phyloP scores from a whole-genome alignment of 2,329 filamentous ascomycete species.

The Stachybotrys chartarum region DNA sequence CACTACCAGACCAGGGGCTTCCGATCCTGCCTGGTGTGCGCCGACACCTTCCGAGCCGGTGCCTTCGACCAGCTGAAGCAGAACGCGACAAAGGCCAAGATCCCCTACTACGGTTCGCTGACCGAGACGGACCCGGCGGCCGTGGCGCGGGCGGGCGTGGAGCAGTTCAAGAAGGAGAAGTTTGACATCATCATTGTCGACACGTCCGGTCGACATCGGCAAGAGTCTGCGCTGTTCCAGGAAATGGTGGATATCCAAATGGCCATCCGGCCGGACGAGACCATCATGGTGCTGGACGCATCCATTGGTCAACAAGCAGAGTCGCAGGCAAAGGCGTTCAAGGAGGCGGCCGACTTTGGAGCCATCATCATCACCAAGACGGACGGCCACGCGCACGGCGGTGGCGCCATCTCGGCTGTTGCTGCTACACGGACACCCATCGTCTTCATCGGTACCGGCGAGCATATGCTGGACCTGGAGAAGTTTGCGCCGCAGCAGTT shows the following conservation, averaged over 20 bases:
- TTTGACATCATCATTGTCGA: slow-evolving; percentile 99
- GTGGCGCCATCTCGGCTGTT: slow-evolving; percentile 95
- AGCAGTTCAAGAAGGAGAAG: slow-evolving; percentile 97
- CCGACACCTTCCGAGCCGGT: slow-evolving; percentile 96
- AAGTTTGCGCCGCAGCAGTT: slow-evolving; percentile 90
- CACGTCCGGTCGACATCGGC: slow-evolving; percentile 88
- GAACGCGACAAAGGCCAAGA: slow-evolving; percentile 98
- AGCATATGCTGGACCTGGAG: slow-evolving; percentile 94
- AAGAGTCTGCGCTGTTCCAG: slow-evolving; percentile 90
- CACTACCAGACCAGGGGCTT: slow-evolving; percentile 94
- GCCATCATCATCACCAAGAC: slow-evolving; percentile 99
- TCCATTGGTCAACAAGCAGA: slow-evolving; percentile 96
- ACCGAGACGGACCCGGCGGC: slow-evolving; percentile 94
- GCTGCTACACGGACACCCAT: slow-evolving; percentile 95
- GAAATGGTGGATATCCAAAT: slow-evolving; percentile 97
- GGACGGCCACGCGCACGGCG: slow-evolving; percentile 88
- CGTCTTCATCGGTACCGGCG: slow-evolving; percentile 94
- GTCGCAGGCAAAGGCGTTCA: slow-evolving; percentile 91
- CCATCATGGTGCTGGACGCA: slow-evolving; percentile 95
- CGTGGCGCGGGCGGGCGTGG: slow-evolving; percentile 90
- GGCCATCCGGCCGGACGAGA: slow-evolving; percentile 84
- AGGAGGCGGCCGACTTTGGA: slow-evolving; percentile 92
- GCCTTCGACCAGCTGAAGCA: slow-evolving; percentile 98
- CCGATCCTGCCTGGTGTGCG: slow-evolving; percentile 88
- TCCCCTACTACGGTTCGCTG: slow-evolving; percentile 94